Evolutionary conservation across 768 basidiomycete species (phyloP).

Genomic region (Lepiota subincarnata): DNA sequence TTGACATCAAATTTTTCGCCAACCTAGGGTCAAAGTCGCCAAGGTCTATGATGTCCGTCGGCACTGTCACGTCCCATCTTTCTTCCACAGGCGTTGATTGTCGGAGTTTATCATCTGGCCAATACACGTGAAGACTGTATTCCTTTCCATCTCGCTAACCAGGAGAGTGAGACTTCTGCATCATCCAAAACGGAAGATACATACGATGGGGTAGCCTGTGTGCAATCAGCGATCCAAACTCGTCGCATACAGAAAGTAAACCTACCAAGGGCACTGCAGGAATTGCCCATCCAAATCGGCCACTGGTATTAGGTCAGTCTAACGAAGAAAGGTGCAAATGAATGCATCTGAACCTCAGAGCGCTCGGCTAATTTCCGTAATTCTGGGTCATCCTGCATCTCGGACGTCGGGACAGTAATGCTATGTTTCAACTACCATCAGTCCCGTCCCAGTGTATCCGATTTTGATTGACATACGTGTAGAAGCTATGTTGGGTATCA

Average conservation of each 20-base stretch:
- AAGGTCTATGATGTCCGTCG: slow-evolving; percentile 30
- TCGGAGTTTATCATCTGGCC: slow-evolving; percentile 28
- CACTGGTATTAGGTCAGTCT: slow-evolving; percentile 16
- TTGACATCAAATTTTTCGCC: not conserved
- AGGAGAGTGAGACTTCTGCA: not conserved
- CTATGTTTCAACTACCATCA: slow-evolving; percentile 18
- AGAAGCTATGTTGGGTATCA: slow-evolving; percentile 28
- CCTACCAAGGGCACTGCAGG: slow-evolving; percentile 22
- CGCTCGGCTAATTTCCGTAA: slow-evolving; percentile 1
- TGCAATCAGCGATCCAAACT: slow-evolving; percentile 21
- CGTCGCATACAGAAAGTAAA: slow-evolving; percentile 5
- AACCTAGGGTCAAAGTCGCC: slow-evolving; percentile 20
- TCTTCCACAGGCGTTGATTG: slow-evolving; percentile 23
- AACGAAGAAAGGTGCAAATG: not conserved
- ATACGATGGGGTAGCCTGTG: slow-evolving; percentile 25
- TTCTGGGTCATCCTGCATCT: slow-evolving; percentile 9
- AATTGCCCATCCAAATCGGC: slow-evolving; percentile 30
- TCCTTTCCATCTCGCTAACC: slow-evolving; percentile 34
- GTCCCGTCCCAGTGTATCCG: not conserved
- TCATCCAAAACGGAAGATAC: slow-evolving; percentile 11
- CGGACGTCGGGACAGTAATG: slow-evolving; percentile 27
- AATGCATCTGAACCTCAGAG: slow-evolving; percentile 7
- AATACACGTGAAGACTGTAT: slow-evolving; percentile 33
- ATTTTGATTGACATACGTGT: slow-evolving; percentile 29
- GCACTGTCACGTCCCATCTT: slow-evolving; percentile 30